Evolutionary conservation across 306 rosid genomes (phyloP).

Genomic region (Cucurbita moschata): DNA sequence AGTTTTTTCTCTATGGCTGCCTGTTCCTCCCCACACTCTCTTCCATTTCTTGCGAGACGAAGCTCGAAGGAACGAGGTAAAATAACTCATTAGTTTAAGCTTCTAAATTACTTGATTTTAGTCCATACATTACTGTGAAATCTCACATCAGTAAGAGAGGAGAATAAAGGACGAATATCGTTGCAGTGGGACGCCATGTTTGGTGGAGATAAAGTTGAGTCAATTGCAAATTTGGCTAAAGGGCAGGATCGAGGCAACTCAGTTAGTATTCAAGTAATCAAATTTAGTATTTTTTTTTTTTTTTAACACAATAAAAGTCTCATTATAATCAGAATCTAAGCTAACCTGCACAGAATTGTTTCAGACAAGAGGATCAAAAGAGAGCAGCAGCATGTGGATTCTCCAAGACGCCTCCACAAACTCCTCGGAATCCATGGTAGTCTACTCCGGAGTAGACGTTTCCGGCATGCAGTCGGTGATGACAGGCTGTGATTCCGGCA

Average conservation of each 20-base stretch:
- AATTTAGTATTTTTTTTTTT: not conserved
- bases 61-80: constrained; percentile 53
- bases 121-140: too few species aligned
- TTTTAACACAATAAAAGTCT: too few species aligned
- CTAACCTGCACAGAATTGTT: not conserved
- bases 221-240: constrained; percentile 71
- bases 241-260: constrained; percentile 97
- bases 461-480: constrained; percentile 72
- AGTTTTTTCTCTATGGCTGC: constrained; percentile 89
- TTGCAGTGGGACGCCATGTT: constrained; percentile 82
- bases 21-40: constrained; percentile 40
- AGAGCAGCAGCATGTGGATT: constrained; percentile 58
- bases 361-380: constrained; percentile 64
- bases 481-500: constrained; percentile 88
- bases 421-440: constrained; percentile 74
- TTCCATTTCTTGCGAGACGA: constrained; percentile 82
- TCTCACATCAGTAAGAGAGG: too few species aligned
- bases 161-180: not conserved
- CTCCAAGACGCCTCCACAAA: constrained; percentile 90
- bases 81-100: not conserved
- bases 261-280: constrained; percentile 59
- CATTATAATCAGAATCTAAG: too few species aligned
- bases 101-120: too few species aligned
- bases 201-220: constrained; percentile 53
- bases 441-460: constrained; percentile 67